Evolutionary conservation across 257 asterid species (phyloP), one percentile per base, ranked within the genome.

Genomic region (Nicotiana obtusifolia): DNA sequence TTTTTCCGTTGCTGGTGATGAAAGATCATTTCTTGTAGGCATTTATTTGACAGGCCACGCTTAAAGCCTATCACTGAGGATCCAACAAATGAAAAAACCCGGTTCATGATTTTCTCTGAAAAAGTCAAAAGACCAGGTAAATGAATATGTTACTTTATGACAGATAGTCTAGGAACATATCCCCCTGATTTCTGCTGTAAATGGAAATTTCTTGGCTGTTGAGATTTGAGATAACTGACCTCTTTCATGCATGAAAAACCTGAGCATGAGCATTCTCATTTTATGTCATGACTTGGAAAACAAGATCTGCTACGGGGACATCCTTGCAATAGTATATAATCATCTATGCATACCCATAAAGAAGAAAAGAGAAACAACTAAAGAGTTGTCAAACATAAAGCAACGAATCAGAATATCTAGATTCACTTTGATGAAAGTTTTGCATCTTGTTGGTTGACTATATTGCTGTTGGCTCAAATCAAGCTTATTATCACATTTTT

Each of bases 51-150:
- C 77, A 88, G 89, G 87, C 94, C 97, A 35, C 97, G 98, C 79
- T 35, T 92, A 83, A 95, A 95, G 84, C 98, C 99, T 52, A 80
- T 94, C 62, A 91, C 93, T 1, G 97, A 91, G 84, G 98, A 95
- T 81, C 99, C 99, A 30, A 85, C 92, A 1, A 77, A 88, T 83
- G 91, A 88, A 35, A 91, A 84, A 80, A 93, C 83, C 82, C 97
- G 97, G 30, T 90, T 77, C 81, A n/a, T 94, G 88, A 82, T 95
- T 81, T 87, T 94, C 68, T 92, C 99, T 8, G 98, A 95, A 87
- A 88, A 82, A 69, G 88, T 95, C 81, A 86, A 87, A 71, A 89
- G 64, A 75, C 84, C 90, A 80, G 97, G 98, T 92, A 84, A 52
- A 28, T 56, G 35, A 53, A n/a, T 44, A 22, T 47, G 35, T 44